Evolutionary conservation across 139 green algal genomes (phyloP).

Genomic region (Chlamydomonas sphaeroides): DNA sequence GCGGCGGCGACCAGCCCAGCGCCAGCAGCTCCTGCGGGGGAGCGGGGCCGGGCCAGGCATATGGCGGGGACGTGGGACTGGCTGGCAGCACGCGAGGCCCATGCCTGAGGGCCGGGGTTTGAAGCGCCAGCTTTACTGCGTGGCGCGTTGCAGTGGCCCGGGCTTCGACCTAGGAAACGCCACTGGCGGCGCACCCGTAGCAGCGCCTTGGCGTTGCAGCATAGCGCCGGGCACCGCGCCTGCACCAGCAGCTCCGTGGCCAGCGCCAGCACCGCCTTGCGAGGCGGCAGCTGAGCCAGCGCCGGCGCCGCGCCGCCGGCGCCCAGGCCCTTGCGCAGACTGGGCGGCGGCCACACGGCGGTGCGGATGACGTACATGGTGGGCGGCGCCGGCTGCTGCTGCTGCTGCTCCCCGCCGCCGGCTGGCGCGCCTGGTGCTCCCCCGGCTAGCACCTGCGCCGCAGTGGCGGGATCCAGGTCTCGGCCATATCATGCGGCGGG

Average conservation of each 20-base stretch:
- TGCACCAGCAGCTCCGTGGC: background rate
- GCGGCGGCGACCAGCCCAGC: slow-evolving; percentile 5
- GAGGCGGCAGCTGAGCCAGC: too few species aligned
- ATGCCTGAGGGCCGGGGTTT: too few species aligned
- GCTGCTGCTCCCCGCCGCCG: background rate
- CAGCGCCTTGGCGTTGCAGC: slow-evolving; percentile 31
- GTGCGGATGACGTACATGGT: background rate
- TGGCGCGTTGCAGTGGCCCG: too few species aligned
- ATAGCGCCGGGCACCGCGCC: slow-evolving; percentile 11
- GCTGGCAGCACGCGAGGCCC: too few species aligned
- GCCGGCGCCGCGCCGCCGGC: too few species aligned
- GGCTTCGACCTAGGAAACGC: too few species aligned
- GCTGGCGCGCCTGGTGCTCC: background rate
- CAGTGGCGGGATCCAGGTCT: too few species aligned
- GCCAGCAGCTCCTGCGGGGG: slow-evolving; percentile 5
- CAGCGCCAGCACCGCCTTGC: too few species aligned
- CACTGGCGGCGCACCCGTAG: slow-evolving; percentile 4
- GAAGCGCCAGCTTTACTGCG: background rate
- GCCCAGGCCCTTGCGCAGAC: too few species aligned
- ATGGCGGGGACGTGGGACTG: background rate
- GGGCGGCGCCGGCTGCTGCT: background rate
- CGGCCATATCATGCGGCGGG: too few species aligned
- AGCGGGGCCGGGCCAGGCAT: background rate
- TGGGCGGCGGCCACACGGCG: background rate
- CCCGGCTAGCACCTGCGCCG: background rate